Percentiles rank a stretch among this genome's conserved stretches.
Conservation (phyloP, 805 yeast genomes). For the Schwanniomyces yamadae region DNA sequence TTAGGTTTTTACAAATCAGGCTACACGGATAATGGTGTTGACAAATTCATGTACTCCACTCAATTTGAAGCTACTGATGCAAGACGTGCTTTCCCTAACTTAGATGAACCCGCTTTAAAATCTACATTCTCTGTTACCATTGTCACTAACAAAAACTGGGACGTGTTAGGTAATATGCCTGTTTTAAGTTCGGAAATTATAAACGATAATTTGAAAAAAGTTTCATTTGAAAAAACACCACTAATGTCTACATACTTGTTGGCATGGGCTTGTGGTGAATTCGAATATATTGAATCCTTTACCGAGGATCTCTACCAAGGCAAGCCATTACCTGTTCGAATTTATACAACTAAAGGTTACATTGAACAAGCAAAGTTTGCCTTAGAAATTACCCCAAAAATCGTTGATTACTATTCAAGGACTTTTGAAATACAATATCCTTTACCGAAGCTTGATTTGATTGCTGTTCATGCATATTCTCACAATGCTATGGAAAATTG, state of each 20-base stretch:
- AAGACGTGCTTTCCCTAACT: constrained; percentile 56
- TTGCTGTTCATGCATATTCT: constrained; percentile 76
- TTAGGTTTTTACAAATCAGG: constrained; percentile 54
- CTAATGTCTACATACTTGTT: constrained; percentile 55
- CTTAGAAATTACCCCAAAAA: constrained; percentile 45
- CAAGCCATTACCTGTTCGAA: constrained; percentile 46
- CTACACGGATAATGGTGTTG: constrained; percentile 38
- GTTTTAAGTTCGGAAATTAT: constrained; percentile 6
- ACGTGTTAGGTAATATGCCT: constrained; percentile 53
- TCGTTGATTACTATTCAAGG: constrained; percentile 48
- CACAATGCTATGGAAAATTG: constrained; percentile 93
- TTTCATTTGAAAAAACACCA: constrained; percentile 48
- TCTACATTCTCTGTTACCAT: constrained; percentile 53
- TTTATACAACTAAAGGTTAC: constrained; percentile 53
- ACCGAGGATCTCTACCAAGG: constrained; percentile 41
- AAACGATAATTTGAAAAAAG: constrained; percentile 18
- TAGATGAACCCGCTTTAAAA: constrained; percentile 56
- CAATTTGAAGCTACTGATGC: constrained; percentile 63
- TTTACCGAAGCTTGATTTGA: constrained; percentile 74
- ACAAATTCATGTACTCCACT: constrained; percentile 46
- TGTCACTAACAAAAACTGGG: constrained; percentile 29
- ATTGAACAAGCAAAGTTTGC: constrained; percentile 49
- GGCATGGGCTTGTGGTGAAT: constrained; percentile 60
- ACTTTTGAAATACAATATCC: constrained; percentile 61
- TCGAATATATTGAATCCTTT: constrained; percentile 50